These are phyloP conservation scores for Pichia sp. DNA, from an alignment of 1,139 yeast genomes.

Conservation along the genomic window DNA sequence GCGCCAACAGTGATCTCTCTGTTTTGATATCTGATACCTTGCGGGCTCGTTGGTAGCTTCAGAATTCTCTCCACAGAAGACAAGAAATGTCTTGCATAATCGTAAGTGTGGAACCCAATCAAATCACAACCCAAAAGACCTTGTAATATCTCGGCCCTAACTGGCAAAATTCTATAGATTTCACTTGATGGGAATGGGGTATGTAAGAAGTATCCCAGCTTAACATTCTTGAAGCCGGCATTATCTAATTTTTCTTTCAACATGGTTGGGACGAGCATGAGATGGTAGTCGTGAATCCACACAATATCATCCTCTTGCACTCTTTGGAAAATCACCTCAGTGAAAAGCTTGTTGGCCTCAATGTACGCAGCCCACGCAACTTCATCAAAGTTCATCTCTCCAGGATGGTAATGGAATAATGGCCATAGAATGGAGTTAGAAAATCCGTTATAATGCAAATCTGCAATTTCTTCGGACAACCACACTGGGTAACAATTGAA, in stretches of 20 bases:
- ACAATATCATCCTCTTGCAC: slow-evolving; percentile 81
- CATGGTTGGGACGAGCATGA: slow-evolving; percentile 93
- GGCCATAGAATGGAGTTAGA: slow-evolving; percentile 95
- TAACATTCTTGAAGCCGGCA: slow-evolving; percentile 41
- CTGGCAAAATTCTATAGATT: slow-evolving; percentile 92
- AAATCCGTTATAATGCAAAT: slow-evolving; percentile 94
- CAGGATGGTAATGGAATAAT: slow-evolving; percentile 96
- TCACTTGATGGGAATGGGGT: slow-evolving; percentile 98
- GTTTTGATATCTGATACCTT: slow-evolving; percentile 77
- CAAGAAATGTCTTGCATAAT: slow-evolving; percentile 95
- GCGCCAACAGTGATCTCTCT: slow-evolving; percentile 86
- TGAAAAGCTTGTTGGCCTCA: slow-evolving; percentile 84
- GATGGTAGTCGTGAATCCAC: slow-evolving; percentile 89
- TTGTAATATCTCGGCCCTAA: slow-evolving; percentile 80
- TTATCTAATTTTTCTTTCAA: slow-evolving; percentile 56
- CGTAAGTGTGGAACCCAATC: slow-evolving; percentile 98
- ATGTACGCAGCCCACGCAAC: slow-evolving; percentile 97
- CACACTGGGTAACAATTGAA: slow-evolving; percentile 91
- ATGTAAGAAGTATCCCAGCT: slow-evolving; percentile 90
- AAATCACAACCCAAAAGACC: slow-evolving; percentile 94
- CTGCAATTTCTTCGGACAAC: slow-evolving; percentile 83
- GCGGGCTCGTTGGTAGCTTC: slow-evolving; percentile 78
- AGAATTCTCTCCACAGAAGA: slow-evolving; percentile 87
- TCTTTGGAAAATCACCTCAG: slow-evolving; percentile 61
- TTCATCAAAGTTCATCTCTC: slow-evolving; percentile 98